A percentile compares a stretch with the other conserved stretches of the same genome.
Conservation (phyloP, 352 stramenopile species). For the Phytophthora pluvialis region DNA sequence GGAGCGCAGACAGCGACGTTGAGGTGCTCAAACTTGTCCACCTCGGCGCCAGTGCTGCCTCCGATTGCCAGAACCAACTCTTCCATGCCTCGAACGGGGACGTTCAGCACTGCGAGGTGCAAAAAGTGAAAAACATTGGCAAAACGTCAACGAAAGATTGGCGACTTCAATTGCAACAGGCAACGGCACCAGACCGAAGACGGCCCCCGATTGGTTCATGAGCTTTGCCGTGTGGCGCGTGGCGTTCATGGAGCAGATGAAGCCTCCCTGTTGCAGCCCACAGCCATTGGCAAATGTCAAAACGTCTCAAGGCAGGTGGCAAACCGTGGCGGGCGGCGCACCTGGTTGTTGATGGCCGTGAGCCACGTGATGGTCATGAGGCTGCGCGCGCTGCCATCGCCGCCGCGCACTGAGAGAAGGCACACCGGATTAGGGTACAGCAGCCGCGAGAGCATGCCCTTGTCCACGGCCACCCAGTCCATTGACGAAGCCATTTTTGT, state of each 20-base stretch:
- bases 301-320: conserved; percentile 2
- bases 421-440: conserved; percentile 87
- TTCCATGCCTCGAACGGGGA: conserved; percentile 76
- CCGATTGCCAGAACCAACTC: conserved; percentile 82
- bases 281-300: conserved; percentile 3
- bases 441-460: conserved; percentile 76
- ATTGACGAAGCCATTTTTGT: conserved; percentile 17
- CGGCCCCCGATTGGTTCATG: conserved; percentile 48
- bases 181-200: conserved; percentile 57
- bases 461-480: conserved; percentile 65
- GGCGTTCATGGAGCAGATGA: conserved; percentile 85
- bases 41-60: conserved; percentile 51
- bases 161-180: conserved; percentile 15
- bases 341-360: conserved; percentile 89
- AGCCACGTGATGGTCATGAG: conserved; percentile 91
- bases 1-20: conserved; percentile 53
- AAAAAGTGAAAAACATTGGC: background rate
- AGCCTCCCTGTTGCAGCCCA: conserved; percentile 52
- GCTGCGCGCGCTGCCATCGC: conserved; percentile 32
- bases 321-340: conserved; percentile 16
- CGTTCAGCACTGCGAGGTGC: conserved; percentile 67
- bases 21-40: conserved; percentile 73
- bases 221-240: conserved; percentile 69
- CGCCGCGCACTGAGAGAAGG: conserved; percentile 55
- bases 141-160: conserved; percentile 7